Conservation (phyloP, 495 filamentous ascomycete species). For the Coniosporium apollinis region DNA sequence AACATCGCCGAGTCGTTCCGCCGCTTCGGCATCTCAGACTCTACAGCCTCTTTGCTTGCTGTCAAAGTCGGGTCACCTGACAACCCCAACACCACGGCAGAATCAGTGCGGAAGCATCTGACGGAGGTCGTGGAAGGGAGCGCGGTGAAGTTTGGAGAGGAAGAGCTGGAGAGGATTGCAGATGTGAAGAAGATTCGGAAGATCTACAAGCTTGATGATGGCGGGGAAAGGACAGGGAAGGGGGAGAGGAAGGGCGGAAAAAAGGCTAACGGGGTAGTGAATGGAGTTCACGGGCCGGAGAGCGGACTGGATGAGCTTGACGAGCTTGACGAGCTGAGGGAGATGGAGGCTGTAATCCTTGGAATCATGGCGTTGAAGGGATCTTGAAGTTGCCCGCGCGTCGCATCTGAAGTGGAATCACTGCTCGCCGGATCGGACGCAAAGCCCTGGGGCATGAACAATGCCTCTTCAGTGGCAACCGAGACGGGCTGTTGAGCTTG, state of each 20-base stretch:
- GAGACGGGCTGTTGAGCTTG: no score
- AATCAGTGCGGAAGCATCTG: conserved; percentile 44
- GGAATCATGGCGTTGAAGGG: conserved; percentile 25
- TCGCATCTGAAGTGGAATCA: no score
- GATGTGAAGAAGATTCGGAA: conserved; percentile 62
- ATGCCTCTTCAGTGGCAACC: no score
- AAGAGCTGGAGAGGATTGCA: conserved; percentile 33
- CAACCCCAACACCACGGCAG: conserved; percentile 5
- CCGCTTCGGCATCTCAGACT: conserved; percentile 60
- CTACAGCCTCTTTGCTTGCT: conserved; percentile 51
- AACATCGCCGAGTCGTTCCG: conserved; percentile 90
- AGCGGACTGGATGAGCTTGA: background rate
- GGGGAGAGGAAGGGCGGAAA: conserved; percentile 1
- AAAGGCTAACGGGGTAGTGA: background rate
- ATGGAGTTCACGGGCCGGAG: background rate
- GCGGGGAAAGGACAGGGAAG: conserved; percentile 10
- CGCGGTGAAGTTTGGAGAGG: conserved; percentile 45
- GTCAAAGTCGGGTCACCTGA: conserved; percentile 45
- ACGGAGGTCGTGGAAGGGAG: conserved; percentile 42
- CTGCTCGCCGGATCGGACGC: no score
- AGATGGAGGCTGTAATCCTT: conserved; percentile 21
- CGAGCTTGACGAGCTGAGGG: conserved; percentile 11
- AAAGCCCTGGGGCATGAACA: no score
- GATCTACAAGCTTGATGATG: conserved; percentile 58
- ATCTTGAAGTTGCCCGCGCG: conserved; percentile 17